Evolutionary conservation across 768 basidiomycete species (phyloP), one percentile per base, ranked within the genome.

Genomic region (Mycena epipterygia): DNA sequence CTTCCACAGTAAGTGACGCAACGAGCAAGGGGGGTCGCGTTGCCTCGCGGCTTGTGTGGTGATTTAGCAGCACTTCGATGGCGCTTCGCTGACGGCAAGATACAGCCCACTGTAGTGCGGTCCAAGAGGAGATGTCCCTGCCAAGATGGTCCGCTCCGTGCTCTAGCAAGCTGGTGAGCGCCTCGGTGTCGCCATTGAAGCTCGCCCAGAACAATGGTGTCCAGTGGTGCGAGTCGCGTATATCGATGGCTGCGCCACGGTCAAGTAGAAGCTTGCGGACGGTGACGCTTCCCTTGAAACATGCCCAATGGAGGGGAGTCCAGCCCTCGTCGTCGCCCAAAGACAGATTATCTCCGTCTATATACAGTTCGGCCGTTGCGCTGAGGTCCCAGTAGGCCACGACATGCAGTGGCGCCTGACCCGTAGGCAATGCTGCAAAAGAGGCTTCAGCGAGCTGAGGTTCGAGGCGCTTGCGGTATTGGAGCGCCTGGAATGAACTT

Each of bases 251-350:
- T 58, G 55, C 69, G 14, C 64, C 51, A 57, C 41, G 29, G 32
- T 35, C 39, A 12, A 70, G 69, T 19, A 70, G 37, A 29, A 70
- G 69, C 49, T 70, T 48, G 5, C 62, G 62, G 49, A 70, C 57
- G 25, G 35, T 48, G 17, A 21, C 16, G 44, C 69, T 64, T 37
- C 56, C 23, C 35, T 51, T 63, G 58, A 58, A 70, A 56, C 69
- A 65, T 14, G 69, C 69, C 69, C 69, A 70, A 39, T 70, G 69
- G 53, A 70, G 69, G 37, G 69, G 53, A 53, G 69, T 70, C 69
- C 69, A 70, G 41, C 63, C 69, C 44, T 70, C 32, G 0, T 17
- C 56, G 29, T 70, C 69, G 16, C 23, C 46, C 16, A 49, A 25
- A 30, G 53, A 48, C 12, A 64, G 35, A 39, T 52, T 55, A 32